Conservation (phyloP, 768 basidiomycete species). For the Phanerodontia chrysosporium region DNA sequence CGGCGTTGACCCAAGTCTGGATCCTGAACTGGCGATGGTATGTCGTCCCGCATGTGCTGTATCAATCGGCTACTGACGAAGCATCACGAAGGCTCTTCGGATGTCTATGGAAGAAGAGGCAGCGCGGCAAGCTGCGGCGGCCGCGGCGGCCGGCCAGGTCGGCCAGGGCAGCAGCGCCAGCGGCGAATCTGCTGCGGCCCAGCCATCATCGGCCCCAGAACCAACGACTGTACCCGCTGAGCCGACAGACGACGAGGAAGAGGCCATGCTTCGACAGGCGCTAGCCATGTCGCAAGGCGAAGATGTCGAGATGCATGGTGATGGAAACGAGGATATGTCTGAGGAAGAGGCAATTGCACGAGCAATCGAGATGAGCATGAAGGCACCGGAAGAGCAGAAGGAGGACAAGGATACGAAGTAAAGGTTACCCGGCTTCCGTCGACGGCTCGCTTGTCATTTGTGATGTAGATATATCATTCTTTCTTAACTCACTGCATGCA, state of each 20-base stretch:
- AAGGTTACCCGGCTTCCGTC: neutral
- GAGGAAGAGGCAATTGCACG: conserved; percentile 89
- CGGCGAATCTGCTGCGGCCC: conserved; percentile 15
- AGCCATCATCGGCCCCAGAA: conserved; percentile 30
- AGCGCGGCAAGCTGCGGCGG: conserved; percentile 60
- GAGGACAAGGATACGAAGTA: conserved; percentile 28
- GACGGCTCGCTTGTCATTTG: neutral
- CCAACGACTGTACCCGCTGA: conserved; percentile 36
- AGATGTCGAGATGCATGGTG: conserved; percentile 45
- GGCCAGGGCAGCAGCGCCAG: neutral
- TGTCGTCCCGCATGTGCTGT: conserved; percentile 17
- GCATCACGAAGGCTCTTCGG: conserved; percentile 67
- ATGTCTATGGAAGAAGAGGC: conserved; percentile 97
- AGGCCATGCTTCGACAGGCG: conserved; percentile 70
- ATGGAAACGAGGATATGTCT: conserved; percentile 62
- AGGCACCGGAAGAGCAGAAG: conserved; percentile 50
- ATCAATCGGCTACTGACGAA: neutral
- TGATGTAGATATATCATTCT: neutral
- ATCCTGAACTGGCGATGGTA: conserved; percentile 97
- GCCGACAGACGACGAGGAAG: conserved; percentile 69
- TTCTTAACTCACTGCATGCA: neutral
- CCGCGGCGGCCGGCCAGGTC: conserved; percentile 27
- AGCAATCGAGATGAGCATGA: conserved; percentile 94
- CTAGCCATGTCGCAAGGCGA: conserved; percentile 66
- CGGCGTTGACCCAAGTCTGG: conserved; percentile 90